These are phyloP conservation scores for Pseudoperonospora humuli DNA, from an alignment of 352 stramenopile species.

Conservation along the genomic window DNA sequence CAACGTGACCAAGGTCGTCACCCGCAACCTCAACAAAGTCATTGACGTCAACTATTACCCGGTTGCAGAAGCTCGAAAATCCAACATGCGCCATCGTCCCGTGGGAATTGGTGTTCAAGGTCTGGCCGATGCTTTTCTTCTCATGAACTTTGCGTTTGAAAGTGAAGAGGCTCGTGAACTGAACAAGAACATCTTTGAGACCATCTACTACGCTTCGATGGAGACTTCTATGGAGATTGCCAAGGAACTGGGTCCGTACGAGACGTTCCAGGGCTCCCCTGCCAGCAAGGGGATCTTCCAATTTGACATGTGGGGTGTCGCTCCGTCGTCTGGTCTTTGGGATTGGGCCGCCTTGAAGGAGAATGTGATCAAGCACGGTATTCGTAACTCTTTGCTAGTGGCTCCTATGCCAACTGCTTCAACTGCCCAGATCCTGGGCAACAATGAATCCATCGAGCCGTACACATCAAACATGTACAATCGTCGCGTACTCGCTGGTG, in stretches of 20 bases:
- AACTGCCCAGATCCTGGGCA: slow-evolving; percentile 98
- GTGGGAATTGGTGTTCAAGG: slow-evolving; percentile 98
- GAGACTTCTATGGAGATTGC: slow-evolving; percentile 95
- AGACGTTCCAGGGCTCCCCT: slow-evolving; percentile 94
- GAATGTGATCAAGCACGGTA: slow-evolving; percentile 91
- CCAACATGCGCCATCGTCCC: slow-evolving; percentile 97
- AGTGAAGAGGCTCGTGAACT: slow-evolving; percentile 85
- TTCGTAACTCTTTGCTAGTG: slow-evolving; percentile 98
- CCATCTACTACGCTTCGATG: slow-evolving; percentile 97
- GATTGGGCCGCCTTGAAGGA: slow-evolving; percentile 93
- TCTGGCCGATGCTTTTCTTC: slow-evolving; percentile 96
- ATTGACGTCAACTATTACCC: slow-evolving; percentile 99
- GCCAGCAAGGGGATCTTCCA: slow-evolving; percentile 96
- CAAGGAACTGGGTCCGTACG: slow-evolving; percentile 90
- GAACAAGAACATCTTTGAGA: slow-evolving; percentile 99
- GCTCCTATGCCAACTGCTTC: slow-evolving; percentile 99
- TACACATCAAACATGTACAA: slow-evolving; percentile 99
- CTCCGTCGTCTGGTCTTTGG: slow-evolving; percentile 86
- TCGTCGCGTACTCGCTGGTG: slow-evolving; percentile 95
- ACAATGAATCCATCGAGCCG: slow-evolving; percentile 99
- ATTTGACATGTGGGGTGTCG: slow-evolving; percentile 98
- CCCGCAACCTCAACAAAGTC: slow-evolving; percentile 97
- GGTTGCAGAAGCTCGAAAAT: slow-evolving; percentile 78
- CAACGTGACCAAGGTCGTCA: slow-evolving; percentile 94
- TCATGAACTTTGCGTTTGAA: slow-evolving; percentile 96